Base-by-base conservation (phyloP, 1,284 basidiomycete genomes). In the Chondrostereum purpureum region DNA sequence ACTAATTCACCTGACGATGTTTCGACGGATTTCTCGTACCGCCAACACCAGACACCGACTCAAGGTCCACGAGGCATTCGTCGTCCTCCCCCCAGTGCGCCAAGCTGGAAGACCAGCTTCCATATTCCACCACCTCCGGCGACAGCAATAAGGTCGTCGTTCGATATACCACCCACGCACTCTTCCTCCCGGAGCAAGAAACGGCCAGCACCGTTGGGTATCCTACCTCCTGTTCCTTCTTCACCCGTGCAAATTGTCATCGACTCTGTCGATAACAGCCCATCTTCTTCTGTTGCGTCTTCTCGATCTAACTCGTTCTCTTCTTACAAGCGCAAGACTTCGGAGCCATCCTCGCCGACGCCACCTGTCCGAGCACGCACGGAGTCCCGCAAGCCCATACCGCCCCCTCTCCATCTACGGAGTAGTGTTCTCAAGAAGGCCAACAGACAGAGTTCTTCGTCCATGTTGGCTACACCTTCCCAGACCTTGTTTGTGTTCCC, bases 401-500 rank as follows among this genome's bases (percentile, higher is more conserved):
- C 75, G 2, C 77, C 81, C 0, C 74, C 80, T 4, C 68, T 80
- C 10, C 70, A 75, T 51, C 65, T 83, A 18, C 62, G 69, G n/a
- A 63, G 56, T 48, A 56, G 42, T 44, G 44, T 59, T 2, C 38
- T 60, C 42, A 58, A 52, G 47, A 60, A 56, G 50, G 58, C 53
- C 45, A 54, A 57, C 42, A 56, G 43, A 52, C 50, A 34, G 53
- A 55, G 36, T 16, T 58, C 57, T 22, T 39, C 51, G 53, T 41
- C 56, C 6, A 43, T 45, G 19, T 47, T 47, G 22, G 45, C 61
- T 51, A 65, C 69, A 50, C 76, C 78, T 20, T 76, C 84, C 1
- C 87, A 89, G 59, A 90, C 86, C 0, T 68, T 90, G 39, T 89
- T 90, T 55, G 81, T 90, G 33, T 90, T 90, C 58, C 87, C 87